Evolutionary conservation across 305 asterid species (phyloP).

Genomic region (Coffea humblotiana): DNA sequence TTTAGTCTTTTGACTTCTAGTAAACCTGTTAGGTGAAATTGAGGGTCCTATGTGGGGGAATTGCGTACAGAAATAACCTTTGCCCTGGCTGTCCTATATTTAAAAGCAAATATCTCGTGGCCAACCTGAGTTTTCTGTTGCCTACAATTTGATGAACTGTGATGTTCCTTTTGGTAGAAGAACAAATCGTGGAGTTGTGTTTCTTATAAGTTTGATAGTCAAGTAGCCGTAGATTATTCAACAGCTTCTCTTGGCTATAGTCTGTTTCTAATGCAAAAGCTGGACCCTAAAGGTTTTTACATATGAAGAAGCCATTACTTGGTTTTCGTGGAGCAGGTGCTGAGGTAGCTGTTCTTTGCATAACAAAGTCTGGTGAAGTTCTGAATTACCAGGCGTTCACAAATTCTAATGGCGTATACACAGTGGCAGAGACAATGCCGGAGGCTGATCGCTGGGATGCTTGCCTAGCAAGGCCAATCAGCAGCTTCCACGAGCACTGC

Average conservation of each 20-base stretch:
- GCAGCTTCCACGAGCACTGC: slow-evolving; percentile 82
- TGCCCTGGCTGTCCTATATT: not conserved
- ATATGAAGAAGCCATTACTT: slow-evolving; percentile 6
- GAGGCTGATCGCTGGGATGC: slow-evolving; percentile 89
- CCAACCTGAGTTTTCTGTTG: not conserved
- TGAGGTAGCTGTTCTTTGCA: slow-evolving; percentile 95
- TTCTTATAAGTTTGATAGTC: not conserved
- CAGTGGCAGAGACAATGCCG: slow-evolving; percentile 93
- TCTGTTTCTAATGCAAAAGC: not conserved
- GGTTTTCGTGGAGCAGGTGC: slow-evolving; percentile 58
- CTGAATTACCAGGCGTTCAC: slow-evolving; percentile 90
- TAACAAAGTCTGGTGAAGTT: slow-evolving; percentile 87
- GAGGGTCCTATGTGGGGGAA: not conserved
- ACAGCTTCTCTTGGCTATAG: not conserved
- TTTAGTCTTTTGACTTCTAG: not conserved
- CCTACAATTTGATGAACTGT: not conserved
- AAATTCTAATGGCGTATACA: slow-evolving; percentile 60
- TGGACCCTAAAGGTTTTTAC: not conserved
- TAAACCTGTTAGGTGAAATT: not conserved
- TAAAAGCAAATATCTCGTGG: not conserved
- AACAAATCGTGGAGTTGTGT: not conserved
- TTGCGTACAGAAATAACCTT: not conserved
- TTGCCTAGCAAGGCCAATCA: slow-evolving; percentile 82
- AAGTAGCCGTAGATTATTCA: not conserved
- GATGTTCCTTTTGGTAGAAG: not conserved